phyloP scores from a whole-genome alignment of 768 basidiomycete genomes.

The Pisolithus sp. region DNA sequence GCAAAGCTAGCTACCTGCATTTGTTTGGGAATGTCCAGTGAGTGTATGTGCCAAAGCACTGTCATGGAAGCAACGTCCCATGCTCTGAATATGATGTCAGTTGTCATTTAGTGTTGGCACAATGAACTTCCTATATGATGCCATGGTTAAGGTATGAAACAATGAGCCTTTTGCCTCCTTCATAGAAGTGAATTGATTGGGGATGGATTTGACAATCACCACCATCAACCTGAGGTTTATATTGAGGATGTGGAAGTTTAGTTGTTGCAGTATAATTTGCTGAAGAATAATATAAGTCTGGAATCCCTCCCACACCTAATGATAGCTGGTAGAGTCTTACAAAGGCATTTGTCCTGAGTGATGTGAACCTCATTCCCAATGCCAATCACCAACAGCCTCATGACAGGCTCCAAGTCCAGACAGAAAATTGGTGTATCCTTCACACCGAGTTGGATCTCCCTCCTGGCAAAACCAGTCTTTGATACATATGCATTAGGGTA shows the following conservation, averaged over 20 bases:
- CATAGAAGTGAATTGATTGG: neutral
- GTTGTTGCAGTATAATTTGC: neutral
- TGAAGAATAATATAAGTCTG: neutral
- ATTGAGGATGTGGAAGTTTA: neutral
- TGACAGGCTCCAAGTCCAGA: neutral
- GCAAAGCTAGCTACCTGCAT: neutral
- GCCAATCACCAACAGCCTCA: neutral
- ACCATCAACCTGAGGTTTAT: neutral
- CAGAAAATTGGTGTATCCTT: neutral
- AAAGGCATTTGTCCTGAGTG: neutral
- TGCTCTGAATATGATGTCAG: neutral
- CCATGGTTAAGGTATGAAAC: slow-evolving; percentile 1
- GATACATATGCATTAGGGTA: neutral
- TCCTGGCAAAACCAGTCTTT: neutral
- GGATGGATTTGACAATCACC: neutral
- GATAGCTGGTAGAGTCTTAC: neutral
- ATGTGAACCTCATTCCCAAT: neutral
- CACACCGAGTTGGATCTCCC: neutral
- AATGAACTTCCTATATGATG: neutral
- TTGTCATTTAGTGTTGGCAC: neutral
- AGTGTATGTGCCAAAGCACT: neutral
- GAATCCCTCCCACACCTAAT: neutral
- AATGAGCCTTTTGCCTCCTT: neutral
- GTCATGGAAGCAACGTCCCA: neutral
- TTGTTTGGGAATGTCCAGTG: neutral